These are phyloP conservation scores for Hyphopichia fennica DNA, from an alignment of 1,139 yeast species.

Conservation along the genomic window DNA sequence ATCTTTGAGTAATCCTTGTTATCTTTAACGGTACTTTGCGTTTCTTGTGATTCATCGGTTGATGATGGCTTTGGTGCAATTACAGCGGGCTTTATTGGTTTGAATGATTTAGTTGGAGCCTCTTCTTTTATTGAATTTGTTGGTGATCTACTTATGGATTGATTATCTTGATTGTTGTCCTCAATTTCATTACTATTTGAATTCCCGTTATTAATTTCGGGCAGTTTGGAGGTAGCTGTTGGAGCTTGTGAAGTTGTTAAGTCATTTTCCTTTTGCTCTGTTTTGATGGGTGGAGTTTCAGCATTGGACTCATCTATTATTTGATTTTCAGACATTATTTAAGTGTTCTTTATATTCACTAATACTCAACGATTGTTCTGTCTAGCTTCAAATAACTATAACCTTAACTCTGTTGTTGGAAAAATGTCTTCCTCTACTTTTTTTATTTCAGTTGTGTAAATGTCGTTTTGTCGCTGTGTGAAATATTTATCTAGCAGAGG, in stretches of 20 bases:
- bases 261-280: neutral
- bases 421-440: neutral
- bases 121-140: neutral
- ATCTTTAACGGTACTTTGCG: constrained; percentile 2
- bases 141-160: neutral
- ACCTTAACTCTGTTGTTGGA: neutral
- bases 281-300: neutral
- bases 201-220: neutral
- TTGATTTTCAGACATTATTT: too few relatives aligned
- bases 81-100: neutral
- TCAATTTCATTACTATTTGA: neutral
- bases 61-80: neutral
- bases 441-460: neutral
- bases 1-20: constrained; percentile 20
- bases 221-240: neutral
- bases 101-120: neutral
- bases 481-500: too few relatives aligned
- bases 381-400: neutral
- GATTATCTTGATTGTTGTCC: neutral
- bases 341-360: too few relatives aligned
- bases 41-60: neutral
- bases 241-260: neutral
- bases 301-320: neutral
- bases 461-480: neutral
- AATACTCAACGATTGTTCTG: too few relatives aligned